Evolutionary conservation across 1,139 yeast genomes (phyloP).

Genomic region (Meyerozyma smithsonii): DNA sequence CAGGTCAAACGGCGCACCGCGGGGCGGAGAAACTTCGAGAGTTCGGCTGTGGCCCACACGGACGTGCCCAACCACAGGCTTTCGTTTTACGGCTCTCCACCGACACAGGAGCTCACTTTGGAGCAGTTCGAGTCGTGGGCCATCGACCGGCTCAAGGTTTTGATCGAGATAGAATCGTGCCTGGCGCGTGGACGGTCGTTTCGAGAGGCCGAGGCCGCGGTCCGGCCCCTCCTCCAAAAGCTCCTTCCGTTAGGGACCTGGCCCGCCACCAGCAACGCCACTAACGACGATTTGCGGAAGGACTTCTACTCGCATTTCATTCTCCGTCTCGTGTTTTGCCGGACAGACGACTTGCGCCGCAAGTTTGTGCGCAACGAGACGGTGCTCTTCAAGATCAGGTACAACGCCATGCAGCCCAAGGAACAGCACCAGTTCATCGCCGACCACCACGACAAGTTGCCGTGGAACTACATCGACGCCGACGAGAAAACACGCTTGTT

Average conservation of each 20-base stretch:
- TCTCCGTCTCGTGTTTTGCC: slow-evolving; percentile 81
- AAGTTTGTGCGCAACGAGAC: slow-evolving; percentile 78
- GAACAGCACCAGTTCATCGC: slow-evolving; percentile 72
- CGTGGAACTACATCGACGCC: slow-evolving; percentile 65
- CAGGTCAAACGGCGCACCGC: slow-evolving; percentile 72
- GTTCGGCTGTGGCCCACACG: slow-evolving; percentile 13
- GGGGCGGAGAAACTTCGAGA: slow-evolving; percentile 67
- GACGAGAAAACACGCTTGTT: slow-evolving; percentile 55
- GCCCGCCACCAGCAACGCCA: slow-evolving; percentile 28
- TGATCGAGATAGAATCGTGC: slow-evolving; percentile 80
- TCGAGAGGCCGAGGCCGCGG: slow-evolving; percentile 59
- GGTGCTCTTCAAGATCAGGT: slow-evolving; percentile 68
- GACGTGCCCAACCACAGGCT: slow-evolving; percentile 31
- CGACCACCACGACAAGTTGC: slow-evolving; percentile 46
- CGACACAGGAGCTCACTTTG: slow-evolving; percentile 76
- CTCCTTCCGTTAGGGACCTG: slow-evolving; percentile 55
- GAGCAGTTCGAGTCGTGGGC: slow-evolving; percentile 97
- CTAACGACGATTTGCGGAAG: slow-evolving; percentile 59
- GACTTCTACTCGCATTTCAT: slow-evolving; percentile 93
- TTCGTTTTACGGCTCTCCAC: slow-evolving; percentile 70
- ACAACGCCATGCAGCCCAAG: slow-evolving; percentile 53
- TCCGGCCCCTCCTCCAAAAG: slow-evolving; percentile 64
- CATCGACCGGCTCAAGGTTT: slow-evolving; percentile 76
- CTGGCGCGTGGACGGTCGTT: slow-evolving; percentile 58
- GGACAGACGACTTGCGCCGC: slow-evolving; percentile 78